phyloP scores from a whole-genome alignment of 2,329 filamentous ascomycete species.

The Penicillium sp. region DNA sequence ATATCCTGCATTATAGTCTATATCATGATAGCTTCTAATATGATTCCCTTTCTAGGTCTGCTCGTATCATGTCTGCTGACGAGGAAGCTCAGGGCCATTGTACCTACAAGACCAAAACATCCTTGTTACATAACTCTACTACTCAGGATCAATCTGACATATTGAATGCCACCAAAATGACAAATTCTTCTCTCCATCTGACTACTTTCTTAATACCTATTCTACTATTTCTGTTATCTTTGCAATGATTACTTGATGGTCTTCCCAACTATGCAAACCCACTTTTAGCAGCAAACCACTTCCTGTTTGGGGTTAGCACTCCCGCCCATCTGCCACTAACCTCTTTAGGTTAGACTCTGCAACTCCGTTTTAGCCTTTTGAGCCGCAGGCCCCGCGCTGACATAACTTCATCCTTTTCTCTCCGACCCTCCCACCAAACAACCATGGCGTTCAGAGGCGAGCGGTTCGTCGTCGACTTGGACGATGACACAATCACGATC shows the following conservation, averaged over 20 bases:
- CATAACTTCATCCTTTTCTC: conserved; percentile 32
- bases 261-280: not conserved
- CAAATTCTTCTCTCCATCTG: not conserved
- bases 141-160: not conserved
- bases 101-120: not conserved
- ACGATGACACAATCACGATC: conserved; percentile 50
- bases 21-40: not conserved
- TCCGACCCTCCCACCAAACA: conserved; percentile 3
- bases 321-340: conserved; percentile 32
- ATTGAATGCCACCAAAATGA: not conserved
- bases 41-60: not conserved
- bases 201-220: not conserved
- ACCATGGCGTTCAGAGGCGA: conserved; percentile 63
- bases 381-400: conserved; percentile 44
- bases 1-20: not conserved
- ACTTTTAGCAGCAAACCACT: conserved; percentile 23
- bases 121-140: not conserved
- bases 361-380: conserved; percentile 44
- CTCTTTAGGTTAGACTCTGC: conserved; percentile 24
- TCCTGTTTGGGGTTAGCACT: conserved; percentile 28
- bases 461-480: conserved; percentile 66
- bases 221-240: not conserved
- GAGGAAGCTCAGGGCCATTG: not conserved
- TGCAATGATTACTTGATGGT: not conserved
- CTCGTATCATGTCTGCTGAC: not conserved